phyloP scores from a whole-genome alignment of 805 yeast species.

The Teunomyces atbi region DNA sequence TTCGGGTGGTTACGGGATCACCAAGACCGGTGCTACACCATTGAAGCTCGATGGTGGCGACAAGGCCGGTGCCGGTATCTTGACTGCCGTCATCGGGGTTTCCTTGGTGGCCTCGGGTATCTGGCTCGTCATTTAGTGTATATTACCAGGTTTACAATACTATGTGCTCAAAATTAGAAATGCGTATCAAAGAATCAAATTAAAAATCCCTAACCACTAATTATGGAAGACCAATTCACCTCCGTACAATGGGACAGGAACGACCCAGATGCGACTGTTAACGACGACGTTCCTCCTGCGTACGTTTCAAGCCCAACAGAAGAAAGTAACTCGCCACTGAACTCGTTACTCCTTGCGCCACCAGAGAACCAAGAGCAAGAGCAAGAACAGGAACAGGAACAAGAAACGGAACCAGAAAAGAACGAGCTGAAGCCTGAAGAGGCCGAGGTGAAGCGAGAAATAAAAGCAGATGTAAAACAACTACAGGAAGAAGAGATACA shows the following conservation, averaged over 20 bases:
- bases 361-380: neutral
- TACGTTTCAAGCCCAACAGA: constrained; percentile 1
- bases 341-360: neutral
- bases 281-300: constrained; percentile 11
- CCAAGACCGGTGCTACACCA: constrained; percentile 32
- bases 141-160: neutral
- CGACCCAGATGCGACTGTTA: constrained; percentile 20
- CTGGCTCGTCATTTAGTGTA: constrained; percentile 66
- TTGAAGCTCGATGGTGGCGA: constrained; percentile 11
- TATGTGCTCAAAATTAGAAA: neutral
- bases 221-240: constrained; percentile 48
- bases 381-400: neutral
- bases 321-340: neutral
- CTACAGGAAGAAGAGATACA: neutral
- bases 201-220: neutral
- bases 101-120: constrained; percentile 59
- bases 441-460: neutral
- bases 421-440: neutral
- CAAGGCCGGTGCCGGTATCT: constrained; percentile 84
- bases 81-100: constrained; percentile 67
- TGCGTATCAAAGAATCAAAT: neutral
- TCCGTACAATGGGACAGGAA: constrained; percentile 59
- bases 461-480: neutral
- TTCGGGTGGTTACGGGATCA: constrained; percentile 59
- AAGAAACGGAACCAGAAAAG: neutral